These are phyloP conservation scores for Leucaena leucocephala DNA, from an alignment of 306 rosid species.

Conservation along the genomic window DNA sequence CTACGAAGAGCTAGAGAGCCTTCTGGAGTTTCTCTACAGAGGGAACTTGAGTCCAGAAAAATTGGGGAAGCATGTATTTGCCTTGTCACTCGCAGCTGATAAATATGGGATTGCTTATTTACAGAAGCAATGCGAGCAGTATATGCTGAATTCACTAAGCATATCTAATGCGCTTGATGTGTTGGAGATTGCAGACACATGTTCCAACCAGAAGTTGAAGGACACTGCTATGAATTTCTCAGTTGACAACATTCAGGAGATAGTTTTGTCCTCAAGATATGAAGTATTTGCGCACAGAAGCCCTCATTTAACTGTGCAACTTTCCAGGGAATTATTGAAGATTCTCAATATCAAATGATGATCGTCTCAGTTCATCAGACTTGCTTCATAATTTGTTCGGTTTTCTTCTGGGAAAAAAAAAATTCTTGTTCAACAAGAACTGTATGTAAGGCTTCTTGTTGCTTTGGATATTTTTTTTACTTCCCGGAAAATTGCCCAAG, in stretches of 20 bases:
- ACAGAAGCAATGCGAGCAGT: slow-evolving; percentile 61
- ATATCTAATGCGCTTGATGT: slow-evolving; percentile 59
- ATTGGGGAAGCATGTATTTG: slow-evolving; percentile 60
- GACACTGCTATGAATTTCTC: slow-evolving; percentile 59
- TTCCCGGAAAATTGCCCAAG: background rate
- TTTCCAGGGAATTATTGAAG: slow-evolving; percentile 60
- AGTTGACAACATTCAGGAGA: slow-evolving; percentile 53
- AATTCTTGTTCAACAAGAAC: background rate
- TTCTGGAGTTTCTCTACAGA: slow-evolving; percentile 70
- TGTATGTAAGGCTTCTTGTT: background rate
- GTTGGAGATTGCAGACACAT: slow-evolving; percentile 66
- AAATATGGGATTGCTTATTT: slow-evolving; percentile 72
- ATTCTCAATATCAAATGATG: slow-evolving; percentile 37
- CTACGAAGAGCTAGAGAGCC: slow-evolving; percentile 62
- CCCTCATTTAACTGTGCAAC: slow-evolving; percentile 73
- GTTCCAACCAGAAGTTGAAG: slow-evolving; percentile 53
- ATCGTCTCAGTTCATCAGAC: background rate
- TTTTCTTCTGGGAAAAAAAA: background rate
- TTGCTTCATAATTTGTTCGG: background rate
- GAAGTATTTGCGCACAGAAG: slow-evolving; percentile 66
- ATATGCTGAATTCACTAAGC: slow-evolving; percentile 49
- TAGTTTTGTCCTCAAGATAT: slow-evolving; percentile 53
- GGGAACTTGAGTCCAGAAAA: slow-evolving; percentile 55
- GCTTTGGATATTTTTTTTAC: background rate
- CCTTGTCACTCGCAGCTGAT: slow-evolving; percentile 73